These are phyloP conservation scores for Parachaetomium inaequale DNA, from an alignment of 495 filamentous ascomycete genomes.

Conservation along the genomic window DNA sequence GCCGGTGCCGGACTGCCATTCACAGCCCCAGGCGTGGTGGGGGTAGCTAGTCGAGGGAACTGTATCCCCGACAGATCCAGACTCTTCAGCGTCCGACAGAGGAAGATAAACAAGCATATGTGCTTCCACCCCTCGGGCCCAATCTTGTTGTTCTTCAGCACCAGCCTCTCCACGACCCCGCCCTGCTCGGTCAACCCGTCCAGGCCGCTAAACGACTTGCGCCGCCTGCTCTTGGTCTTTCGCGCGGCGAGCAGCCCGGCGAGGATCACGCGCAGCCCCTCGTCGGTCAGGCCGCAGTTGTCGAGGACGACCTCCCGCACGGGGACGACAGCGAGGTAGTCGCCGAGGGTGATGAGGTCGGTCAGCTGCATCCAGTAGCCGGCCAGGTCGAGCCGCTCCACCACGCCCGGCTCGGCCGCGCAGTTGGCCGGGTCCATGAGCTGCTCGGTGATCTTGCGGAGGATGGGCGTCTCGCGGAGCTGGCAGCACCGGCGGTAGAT, in stretches of 20 bases:
- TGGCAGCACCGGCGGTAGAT: slow-evolving; percentile 96
- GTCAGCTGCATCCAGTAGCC: slow-evolving; percentile 77
- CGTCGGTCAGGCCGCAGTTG: slow-evolving; percentile 80
- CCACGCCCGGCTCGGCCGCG: slow-evolving; percentile 59
- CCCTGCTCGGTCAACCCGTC: slow-evolving; percentile 42
- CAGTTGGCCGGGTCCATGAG: slow-evolving; percentile 65
- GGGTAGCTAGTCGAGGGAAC: slow-evolving; percentile 59
- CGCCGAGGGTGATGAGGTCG: slow-evolving; percentile 80
- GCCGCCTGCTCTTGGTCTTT: slow-evolving; percentile 47
- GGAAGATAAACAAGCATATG: slow-evolving; percentile 82
- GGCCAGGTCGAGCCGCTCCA: slow-evolving; percentile 77
- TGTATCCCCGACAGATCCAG: slow-evolving; percentile 82
- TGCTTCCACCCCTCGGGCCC: slow-evolving; percentile 86
- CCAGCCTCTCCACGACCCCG: slow-evolving; percentile 81
- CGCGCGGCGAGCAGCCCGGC: slow-evolving; percentile 82
- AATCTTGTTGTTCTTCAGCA: slow-evolving; percentile 90
- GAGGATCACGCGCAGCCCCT: slow-evolving; percentile 78
- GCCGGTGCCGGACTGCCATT: slow-evolving; percentile 11
- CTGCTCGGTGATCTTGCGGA: slow-evolving; percentile 84
- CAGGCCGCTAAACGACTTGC: slow-evolving; percentile 34
- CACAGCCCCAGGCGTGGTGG: slow-evolving; percentile 10
- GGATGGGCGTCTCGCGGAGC: slow-evolving; percentile 80
- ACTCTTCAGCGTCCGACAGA: slow-evolving; percentile 79
- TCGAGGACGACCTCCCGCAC: slow-evolving; percentile 81
- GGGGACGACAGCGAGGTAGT: slow-evolving; percentile 91